These are phyloP conservation scores for Guillardia theta DNA, from an alignment of 78 protist species.

Conservation along the genomic window DNA sequence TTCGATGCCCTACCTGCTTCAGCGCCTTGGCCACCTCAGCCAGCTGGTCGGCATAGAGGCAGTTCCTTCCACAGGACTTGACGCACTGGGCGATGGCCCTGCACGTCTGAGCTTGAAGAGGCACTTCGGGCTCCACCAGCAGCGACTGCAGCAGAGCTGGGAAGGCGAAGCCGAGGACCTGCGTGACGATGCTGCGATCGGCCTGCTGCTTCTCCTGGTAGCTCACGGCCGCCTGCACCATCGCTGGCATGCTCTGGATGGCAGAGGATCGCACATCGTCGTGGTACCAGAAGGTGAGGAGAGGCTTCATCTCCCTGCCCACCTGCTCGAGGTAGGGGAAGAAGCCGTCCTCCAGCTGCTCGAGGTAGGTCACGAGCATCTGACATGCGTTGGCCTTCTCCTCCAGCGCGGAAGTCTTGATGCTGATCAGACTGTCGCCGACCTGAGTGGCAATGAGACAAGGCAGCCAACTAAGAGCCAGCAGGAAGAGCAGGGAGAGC, in stretches of 20 bases:
- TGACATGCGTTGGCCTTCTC: slow-evolving; percentile 78
- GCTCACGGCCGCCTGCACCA: neutral
- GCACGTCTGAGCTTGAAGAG: neutral
- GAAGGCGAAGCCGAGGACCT: neutral
- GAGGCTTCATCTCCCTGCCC: neutral
- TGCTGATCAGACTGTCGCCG: neutral
- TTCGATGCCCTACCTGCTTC: neutral
- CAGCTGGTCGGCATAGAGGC: neutral
- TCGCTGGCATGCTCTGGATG: neutral
- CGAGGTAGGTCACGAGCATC: slow-evolving; percentile 64
- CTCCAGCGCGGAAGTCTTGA: slow-evolving; percentile 68
- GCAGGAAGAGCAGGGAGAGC: no score
- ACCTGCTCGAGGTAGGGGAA: slow-evolving; percentile 51
- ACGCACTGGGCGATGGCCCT: neutral
- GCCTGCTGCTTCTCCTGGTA: neutral
- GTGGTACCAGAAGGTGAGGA: neutral
- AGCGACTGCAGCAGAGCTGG: neutral
- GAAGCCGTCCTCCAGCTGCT: slow-evolving; percentile 49
- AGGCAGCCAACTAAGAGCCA: no score
- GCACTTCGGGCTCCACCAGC: neutral
- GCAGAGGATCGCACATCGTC: neutral
- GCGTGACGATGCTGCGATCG: neutral
- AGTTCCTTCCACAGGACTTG: neutral
- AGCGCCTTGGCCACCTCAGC: neutral
- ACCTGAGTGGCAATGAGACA: no score